phyloP scores from a whole-genome alignment of 345 rosid species.

The Pistacia integerrima region DNA sequence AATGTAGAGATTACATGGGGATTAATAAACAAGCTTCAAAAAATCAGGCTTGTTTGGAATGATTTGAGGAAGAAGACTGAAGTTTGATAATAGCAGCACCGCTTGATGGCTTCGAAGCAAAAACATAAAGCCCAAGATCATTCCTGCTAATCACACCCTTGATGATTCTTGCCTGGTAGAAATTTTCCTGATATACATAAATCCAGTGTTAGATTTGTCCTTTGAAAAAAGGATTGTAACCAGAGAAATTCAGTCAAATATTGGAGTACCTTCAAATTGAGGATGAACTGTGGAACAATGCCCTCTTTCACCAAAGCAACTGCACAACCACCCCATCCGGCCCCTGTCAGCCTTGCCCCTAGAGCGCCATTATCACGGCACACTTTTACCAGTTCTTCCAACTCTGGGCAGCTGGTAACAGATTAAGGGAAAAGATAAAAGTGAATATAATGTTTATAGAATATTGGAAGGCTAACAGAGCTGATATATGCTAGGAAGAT shows the following conservation, averaged over 20 bases:
- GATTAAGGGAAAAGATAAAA: not conserved
- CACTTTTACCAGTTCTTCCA: constrained; percentile 83
- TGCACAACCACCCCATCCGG: constrained; percentile 99
- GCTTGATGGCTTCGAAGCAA: constrained; percentile 97
- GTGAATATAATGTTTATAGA: not conserved
- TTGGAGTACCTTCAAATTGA: constrained; percentile 70
- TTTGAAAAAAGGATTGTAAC: not conserved
- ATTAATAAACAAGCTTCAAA: not conserved
- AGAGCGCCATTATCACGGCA: constrained; percentile 75
- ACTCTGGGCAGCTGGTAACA: constrained; percentile 76
- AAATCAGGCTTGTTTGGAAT: not conserved
- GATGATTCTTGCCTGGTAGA: constrained; percentile 76
- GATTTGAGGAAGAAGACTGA: constrained; percentile 17
- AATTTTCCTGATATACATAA: constrained; percentile 58
- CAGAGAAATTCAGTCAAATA: not conserved
- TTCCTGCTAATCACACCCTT: constrained; percentile 63
- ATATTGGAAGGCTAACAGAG: not conserved
- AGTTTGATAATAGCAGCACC: constrained; percentile 94
- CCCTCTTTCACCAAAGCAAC: constrained; percentile 85
- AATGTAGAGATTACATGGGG: too few relatives aligned
- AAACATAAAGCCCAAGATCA: constrained; percentile 83
- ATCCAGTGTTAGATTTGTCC: not conserved
- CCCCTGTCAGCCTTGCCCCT: constrained; percentile 97
- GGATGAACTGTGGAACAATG: constrained; percentile 80
- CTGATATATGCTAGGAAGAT: not conserved